Evolutionary conservation across 106 monocot genomes (phyloP), one percentile per base, ranked within the genome.

Genomic region (Agapanthus africanus): DNA sequence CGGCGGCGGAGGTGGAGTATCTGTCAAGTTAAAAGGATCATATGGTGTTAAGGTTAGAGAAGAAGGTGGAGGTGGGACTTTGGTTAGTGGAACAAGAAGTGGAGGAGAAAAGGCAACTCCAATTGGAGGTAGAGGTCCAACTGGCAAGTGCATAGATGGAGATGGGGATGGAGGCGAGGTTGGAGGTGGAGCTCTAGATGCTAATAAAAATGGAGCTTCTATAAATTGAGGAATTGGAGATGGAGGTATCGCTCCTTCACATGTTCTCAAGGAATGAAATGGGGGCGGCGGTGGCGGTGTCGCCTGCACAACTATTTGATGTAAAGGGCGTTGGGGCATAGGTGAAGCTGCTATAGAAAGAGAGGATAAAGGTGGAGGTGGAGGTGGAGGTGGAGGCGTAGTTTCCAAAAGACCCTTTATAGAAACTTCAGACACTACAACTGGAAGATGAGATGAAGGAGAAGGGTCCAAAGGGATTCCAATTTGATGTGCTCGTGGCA

Each of bases 361-460:
- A 60, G 50, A 33, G 36, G 62, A 36, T 27, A 56, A 60, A 28
- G 80, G 66, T 52, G 76, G 60, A 47, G 76, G 59, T 56, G 64
- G 46, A 32, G 46, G 67, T 42, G 39, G 54, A 33, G 51, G 56
- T 37, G 71, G 25, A 35, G 34, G 57, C 31, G 70, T 23, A 37
- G 54, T 0, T 40, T 18, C 44, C 11, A 44, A 54, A n/a, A 23
- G 44, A 44, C 3, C 25, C 22, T 64, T 11, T 38, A 39, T 37
- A 25, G 41, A 44, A 42, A 66, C 8, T 27, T 44, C 27, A 16
- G 30, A 66, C 0, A 28, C 30, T 31, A 57, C 9, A 26, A 54
- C 35, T 33, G 77, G 40, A 14, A 63, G 37, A 42, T 39, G 54
- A 61, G n/a, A n/a, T 18, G 18, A 26, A 1, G 35, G 59, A 32